Evolutionary conservation across 2,329 filamentous ascomycete genomes (phyloP), one percentile per base, ranked within the genome.

Genomic region (Stagonosporopsis vannaccii): DNA sequence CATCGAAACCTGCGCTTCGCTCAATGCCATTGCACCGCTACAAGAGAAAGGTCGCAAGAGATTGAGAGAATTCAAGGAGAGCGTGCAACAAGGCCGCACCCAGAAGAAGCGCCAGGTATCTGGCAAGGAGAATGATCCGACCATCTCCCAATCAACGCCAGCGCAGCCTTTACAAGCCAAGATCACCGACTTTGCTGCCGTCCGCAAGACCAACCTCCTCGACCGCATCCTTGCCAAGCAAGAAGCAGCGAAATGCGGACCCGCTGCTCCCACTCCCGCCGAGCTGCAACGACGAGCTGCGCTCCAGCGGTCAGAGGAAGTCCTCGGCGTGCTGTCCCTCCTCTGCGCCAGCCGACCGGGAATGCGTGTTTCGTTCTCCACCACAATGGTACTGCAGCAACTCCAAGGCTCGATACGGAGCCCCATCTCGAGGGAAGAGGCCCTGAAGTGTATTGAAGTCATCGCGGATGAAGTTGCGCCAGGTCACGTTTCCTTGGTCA

Each of bases 21-120:
- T 84, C 12, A 71, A 76, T 25, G 85, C 84, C 51, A 79, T 83
- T 19, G 83, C 85, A 12, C 83, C 85, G 1, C 63, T 88, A 6
- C 79, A 88, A 25, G 81, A 83, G 44, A 90, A 87, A 68, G 89
- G 89, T 26, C 87, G 90, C 62, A 84, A 84, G 56, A 84, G 87
- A 7, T 80, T 93, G n/a, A 81, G 86, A 54, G 86, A 89, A 45
- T 80, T 93, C 63, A 90, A 88, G 73, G 81, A 82, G 44, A 85
- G 81, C 57, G 81, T 89, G n/a, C 66, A 70, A 35, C 67, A 75
- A 30, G 70, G 71, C 22, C 62, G 73, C 51, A 45, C 67, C 17
- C 62, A 67, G 56, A 74, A 75, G 61, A 70, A 72, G 60, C 64
- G 68, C 19, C 67, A 66, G 25, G 60, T 53, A 1, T 54, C 59